Base-by-base conservation (phyloP, 768 basidiomycete species). In the Suillus brevipes region DNA sequence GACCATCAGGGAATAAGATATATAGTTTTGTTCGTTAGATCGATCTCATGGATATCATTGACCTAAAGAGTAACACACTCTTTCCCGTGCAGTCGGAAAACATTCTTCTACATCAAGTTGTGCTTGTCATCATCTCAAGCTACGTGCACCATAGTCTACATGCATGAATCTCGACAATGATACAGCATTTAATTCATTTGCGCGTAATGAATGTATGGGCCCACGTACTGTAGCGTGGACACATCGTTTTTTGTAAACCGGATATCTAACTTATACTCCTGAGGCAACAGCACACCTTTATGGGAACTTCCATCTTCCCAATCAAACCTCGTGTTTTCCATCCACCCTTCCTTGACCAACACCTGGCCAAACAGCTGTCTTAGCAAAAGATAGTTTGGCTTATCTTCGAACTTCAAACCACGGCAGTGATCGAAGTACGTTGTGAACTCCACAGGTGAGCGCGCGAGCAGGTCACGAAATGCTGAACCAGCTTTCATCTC, bases 381-480 rank as follows among this genome's bases (percentile, higher is more conserved):
- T 18, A 74, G 58, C 13, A 64, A 53, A 0, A 6, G 36, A 49
- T 75, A 74, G 57, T 71, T 64, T 0, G 74, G 74, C 63, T 66
- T 58, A 12, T 65, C 66, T 14, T 70, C 73, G 23, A 69, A 75
- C 13, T 61, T 58, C 34, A 73, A 63, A n/a, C 60, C 34, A 1
- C 63, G 62, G 49, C 66, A 65, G 56, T 75, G 69, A 10, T 63
- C 63, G 34, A 70, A 62, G 45, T 64, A 72, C 31, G 55, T 23
- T 2, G 47, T 59, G 47, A 73, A 67, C 20, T 68, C 70, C 12
- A 23, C 16, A 34, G 61, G 61, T 7, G 61, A 62, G 18, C 34
- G 47, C 10, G 25, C 13, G 9, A 63, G 56, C 38, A 63, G 34
- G 23, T 63, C 62, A 18, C 38, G 31, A 31, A 62, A 57, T 18